Percentiles rank a stretch among this genome's conserved stretches.
Conservation (phyloP, 768 basidiomycete species). For the Boletus pseudopeckii region DNA sequence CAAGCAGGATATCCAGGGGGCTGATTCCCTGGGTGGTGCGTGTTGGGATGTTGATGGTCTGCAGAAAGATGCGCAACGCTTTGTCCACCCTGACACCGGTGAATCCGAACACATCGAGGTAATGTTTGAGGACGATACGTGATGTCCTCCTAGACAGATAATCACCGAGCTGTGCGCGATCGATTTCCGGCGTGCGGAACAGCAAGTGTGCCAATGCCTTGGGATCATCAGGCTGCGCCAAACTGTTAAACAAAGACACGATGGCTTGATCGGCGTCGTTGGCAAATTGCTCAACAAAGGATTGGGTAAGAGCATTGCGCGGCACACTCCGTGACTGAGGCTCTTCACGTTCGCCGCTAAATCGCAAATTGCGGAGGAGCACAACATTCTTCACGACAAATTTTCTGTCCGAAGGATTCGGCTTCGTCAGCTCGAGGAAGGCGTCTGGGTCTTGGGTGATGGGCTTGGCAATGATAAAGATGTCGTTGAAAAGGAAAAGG, state of each 20-base stretch:
- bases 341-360: slow-evolving; percentile 68
- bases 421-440: slow-evolving; percentile 55
- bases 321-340: slow-evolving; percentile 44
- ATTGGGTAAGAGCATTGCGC: slow-evolving; percentile 61
- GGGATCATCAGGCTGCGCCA: slow-evolving; percentile 61
- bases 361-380: slow-evolving; percentile 64
- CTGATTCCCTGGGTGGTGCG: slow-evolving; percentile 32
- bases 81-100: slow-evolving; percentile 80
- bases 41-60: slow-evolving; percentile 68
- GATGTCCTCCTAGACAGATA: slow-evolving; percentile 76
- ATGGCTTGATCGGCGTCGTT: slow-evolving; percentile 81
- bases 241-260: slow-evolving; percentile 60
- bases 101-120: slow-evolving; percentile 86
- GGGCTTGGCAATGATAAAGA: slow-evolving; percentile 91
- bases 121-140: slow-evolving; percentile 74
- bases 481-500: slow-evolving; percentile 95
- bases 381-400: slow-evolving; percentile 91
- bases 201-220: slow-evolving; percentile 69
- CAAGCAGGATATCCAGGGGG: slow-evolving; percentile 60
- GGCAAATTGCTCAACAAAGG: slow-evolving; percentile 77
- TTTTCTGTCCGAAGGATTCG: slow-evolving; percentile 60
- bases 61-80: slow-evolving; percentile 84
- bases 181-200: slow-evolving; percentile 81
- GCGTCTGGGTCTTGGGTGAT: slow-evolving; percentile 66
- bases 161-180: slow-evolving; percentile 78